Evolutionary conservation across 768 basidiomycete genomes (phyloP).

Genomic region (Kondoa malvinella): DNA sequence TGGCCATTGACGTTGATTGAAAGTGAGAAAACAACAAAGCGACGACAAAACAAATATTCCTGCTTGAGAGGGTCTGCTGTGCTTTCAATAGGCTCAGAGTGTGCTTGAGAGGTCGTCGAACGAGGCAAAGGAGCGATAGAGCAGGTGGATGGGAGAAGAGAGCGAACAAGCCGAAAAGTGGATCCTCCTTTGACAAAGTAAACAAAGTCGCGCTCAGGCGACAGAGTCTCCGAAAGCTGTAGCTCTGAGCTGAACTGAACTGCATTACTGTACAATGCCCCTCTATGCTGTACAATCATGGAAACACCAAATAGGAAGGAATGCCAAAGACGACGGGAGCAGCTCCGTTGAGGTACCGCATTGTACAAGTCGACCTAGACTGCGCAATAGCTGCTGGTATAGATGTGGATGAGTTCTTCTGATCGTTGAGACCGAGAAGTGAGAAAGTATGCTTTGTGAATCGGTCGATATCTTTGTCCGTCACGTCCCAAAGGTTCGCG

Average conservation of each 20-base stretch:
- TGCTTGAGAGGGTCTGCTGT: too few relatives aligned
- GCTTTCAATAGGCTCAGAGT: too few relatives aligned
- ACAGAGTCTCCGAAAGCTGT: too few relatives aligned
- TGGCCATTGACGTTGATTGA: too few relatives aligned
- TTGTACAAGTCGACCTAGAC: constrained; percentile 64
- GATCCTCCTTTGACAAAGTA: too few relatives aligned
- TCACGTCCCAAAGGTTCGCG: constrained; percentile 96
- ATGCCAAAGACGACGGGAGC: constrained; percentile 91
- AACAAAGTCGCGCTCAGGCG: too few relatives aligned
- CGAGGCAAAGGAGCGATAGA: too few relatives aligned
- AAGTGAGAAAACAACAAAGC: too few relatives aligned
- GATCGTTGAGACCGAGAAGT: constrained; percentile 40
- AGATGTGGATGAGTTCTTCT: constrained; percentile 31
- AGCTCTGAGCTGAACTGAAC: background rate
- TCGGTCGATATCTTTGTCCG: constrained; percentile 90
- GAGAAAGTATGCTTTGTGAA: constrained; percentile 70
- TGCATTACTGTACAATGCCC: constrained; percentile 18
- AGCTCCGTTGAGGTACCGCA: constrained; percentile 85
- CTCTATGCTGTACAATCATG: constrained; percentile 3
- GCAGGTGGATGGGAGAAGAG: too few relatives aligned
- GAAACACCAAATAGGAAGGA: constrained; percentile 59
- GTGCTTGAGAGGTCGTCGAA: too few relatives aligned
- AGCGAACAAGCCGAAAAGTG: too few relatives aligned
- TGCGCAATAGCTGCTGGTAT: constrained; percentile 62
- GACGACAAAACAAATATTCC: too few relatives aligned